Evolutionary conservation across 495 filamentous ascomycete species (phyloP).

Genomic region (Xylaria telfairii): DNA sequence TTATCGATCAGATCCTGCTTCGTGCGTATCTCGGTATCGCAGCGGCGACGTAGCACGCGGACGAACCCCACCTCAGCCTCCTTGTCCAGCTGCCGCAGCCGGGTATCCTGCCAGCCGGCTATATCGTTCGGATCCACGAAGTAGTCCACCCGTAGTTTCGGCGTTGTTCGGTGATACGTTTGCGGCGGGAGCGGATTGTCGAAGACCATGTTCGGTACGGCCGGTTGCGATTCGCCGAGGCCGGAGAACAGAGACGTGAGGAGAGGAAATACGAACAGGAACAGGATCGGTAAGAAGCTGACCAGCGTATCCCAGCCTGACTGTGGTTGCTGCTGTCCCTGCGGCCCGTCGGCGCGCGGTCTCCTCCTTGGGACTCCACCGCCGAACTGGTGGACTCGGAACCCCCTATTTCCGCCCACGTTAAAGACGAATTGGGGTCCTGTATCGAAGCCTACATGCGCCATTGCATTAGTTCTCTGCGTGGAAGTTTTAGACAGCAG

Average conservation of each 20-base stretch:
- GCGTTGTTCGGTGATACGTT: slow-evolving; percentile 74
- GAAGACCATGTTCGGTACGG: slow-evolving; percentile 73
- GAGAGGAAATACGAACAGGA: slow-evolving; percentile 88
- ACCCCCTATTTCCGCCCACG: slow-evolving; percentile 79
- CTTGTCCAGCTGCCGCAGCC: slow-evolving; percentile 76
- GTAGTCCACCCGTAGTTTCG: slow-evolving; percentile 75
- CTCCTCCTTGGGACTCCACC: slow-evolving; percentile 70
- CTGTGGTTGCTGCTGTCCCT: slow-evolving; percentile 48
- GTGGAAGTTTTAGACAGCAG: slow-evolving; percentile 1
- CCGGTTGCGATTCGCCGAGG: slow-evolving; percentile 51
- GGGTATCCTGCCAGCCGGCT: slow-evolving; percentile 65
- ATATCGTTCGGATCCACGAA: slow-evolving; percentile 83
- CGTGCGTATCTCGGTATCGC: slow-evolving; percentile 70
- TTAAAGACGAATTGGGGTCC: slow-evolving; percentile 92
- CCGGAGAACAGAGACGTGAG: slow-evolving; percentile 80
- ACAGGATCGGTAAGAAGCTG: slow-evolving; percentile 78
- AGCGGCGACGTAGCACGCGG: slow-evolving; percentile 66
- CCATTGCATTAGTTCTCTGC: slow-evolving; percentile 20
- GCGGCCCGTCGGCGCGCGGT: slow-evolving; percentile 62
- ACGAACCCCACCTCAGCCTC: slow-evolving; percentile 77
- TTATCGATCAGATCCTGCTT: slow-evolving; percentile 73
- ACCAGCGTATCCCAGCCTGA: slow-evolving; percentile 62
- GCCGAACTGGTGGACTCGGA: slow-evolving; percentile 88
- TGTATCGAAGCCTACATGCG: slow-evolving; percentile 61
- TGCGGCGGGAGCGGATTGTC: slow-evolving; percentile 70